phyloP scores from a whole-genome alignment of 2,329 filamentous ascomycete species.

The Passalora sequoiae region DNA sequence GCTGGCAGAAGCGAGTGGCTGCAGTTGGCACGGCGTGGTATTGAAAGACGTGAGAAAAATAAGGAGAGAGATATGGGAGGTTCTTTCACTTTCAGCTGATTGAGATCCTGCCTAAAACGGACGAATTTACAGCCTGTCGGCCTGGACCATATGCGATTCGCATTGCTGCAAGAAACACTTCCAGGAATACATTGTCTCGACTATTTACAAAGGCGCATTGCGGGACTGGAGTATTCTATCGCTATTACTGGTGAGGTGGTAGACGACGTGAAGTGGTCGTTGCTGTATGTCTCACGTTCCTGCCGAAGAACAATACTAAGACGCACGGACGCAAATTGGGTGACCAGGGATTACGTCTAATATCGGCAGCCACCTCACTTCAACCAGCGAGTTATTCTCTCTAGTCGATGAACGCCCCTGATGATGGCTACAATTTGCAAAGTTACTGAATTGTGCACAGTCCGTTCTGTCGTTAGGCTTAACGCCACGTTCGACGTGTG shows the following conservation, averaged over 20 bases:
- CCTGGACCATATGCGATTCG: not conserved
- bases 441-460: too few species aligned
- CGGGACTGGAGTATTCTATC: not conserved
- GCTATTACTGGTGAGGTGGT: not conserved
- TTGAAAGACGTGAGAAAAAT: not conserved
- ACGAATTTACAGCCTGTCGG: not conserved
- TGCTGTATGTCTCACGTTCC: conserved; percentile 1
- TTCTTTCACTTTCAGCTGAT: not conserved
- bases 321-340: not conserved
- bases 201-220: not conserved
- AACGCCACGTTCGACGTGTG: too few species aligned
- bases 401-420: too few species aligned
- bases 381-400: too few species aligned
- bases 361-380: not conserved
- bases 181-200: not conserved
- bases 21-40: not conserved
- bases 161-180: not conserved
- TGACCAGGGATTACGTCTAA: conserved; percentile 6
- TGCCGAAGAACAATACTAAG: conserved; percentile 8
- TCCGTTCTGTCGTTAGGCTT: too few species aligned
- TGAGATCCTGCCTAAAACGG: conserved; percentile 1
- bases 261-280: too few species aligned
- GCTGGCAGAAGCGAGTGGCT: too few species aligned
- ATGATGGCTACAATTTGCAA: too few species aligned
- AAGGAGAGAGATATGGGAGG: not conserved